These are phyloP conservation scores for bread wheat (Triticum aestivum) DNA, from an alignment of 176 grass and related monocot species.

Conservation along the genomic window IWGSC_CS_RefSeq_v2.1 NC_057799.1:209395204-209395703, in stretches of 20 bases:
- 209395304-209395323: background rate
- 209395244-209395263: slow-evolving; percentile 7
- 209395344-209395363: background rate
- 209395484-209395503: background rate
- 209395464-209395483: slow-evolving; percentile 12
- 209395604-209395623: slow-evolving; percentile 93
- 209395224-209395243: background rate
- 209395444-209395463: too few species aligned
- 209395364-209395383: background rate
- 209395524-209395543: background rate
- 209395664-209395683: slow-evolving; percentile 96
- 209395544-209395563: background rate
- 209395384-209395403: too few species aligned
- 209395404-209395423: too few species aligned
- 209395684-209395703: slow-evolving; percentile 80
- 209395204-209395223: slow-evolving; percentile 2
- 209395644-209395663: slow-evolving; percentile 73
- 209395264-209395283: slow-evolving; percentile 1
- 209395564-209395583: background rate
- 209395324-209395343: slow-evolving; percentile 11
- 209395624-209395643: slow-evolving; percentile 81
- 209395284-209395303: slow-evolving; percentile 26
- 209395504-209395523: slow-evolving; percentile 3
- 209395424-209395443: too few species aligned
- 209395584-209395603: slow-evolving; percentile 64